Base-by-base conservation (phyloP, 805 yeast species). In the Millerago galiae region DNA sequence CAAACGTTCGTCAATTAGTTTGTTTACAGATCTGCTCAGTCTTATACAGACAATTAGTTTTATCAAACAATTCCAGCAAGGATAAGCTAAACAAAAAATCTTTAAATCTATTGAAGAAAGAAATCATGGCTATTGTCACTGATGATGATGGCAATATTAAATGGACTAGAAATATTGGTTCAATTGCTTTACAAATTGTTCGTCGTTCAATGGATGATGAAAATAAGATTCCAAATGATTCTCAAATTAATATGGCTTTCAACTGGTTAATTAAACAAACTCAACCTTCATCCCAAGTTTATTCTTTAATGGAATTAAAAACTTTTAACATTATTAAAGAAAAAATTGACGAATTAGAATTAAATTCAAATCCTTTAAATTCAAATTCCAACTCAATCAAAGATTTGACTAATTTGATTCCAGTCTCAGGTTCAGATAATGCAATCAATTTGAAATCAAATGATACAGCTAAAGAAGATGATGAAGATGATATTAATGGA, bases 61-160 rank as follows among this genome's bases (percentile, higher is more conserved):
- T 65, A 45, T 62, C 52, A 31, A 47, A 41, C 28, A 28, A 43
- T 9, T 16, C 43, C 5, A 25, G 24, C 1, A 46, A 40, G 26
- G 53, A 48, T 31, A 24, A 40, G 50, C 64, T 26, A 54, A 61
- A 33, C 58, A 65, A 16, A 68, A 67, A 38, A 60, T 69, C 34
- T 56, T 73, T 43, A 60, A 65, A 41, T 67, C 62, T 15, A 38
- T 68, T 87, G 42, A 87, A 83, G 60, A 78, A 70, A 40, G 91
- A 86, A 54, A 75, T 88, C 34, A 65, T 84, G 41, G 83, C 90
- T 27, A 83, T 87, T 36, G 87, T 87, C 14, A 77, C 88, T 28
- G 95, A 87, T 62, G 87, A 83, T 45, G 83, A 81, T 54, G 95
- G 95, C 2, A 85, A 84, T 59, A 78, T 86, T 45, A 86, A 89